phyloP scores from a whole-genome alignment of 2,329 filamentous ascomycete species.

The Colletotrichum paranaense region DNA sequence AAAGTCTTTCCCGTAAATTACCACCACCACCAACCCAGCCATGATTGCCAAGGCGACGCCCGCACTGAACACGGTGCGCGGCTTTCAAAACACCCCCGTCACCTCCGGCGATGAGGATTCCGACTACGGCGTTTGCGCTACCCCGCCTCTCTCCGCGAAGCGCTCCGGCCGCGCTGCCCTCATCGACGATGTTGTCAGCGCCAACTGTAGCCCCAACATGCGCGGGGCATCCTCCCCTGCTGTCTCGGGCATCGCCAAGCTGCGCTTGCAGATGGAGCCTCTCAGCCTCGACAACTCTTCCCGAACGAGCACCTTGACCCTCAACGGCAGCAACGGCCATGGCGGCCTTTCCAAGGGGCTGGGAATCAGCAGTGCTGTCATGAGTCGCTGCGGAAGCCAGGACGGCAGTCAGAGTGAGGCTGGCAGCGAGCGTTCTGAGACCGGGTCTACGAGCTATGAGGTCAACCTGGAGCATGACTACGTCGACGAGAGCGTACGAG shows the following conservation, averaged over 20 bases:
- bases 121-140: slow-evolving; percentile 52
- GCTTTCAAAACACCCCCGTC: slow-evolving; percentile 65
- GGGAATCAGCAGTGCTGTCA: slow-evolving; percentile 66
- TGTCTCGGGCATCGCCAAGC: slow-evolving; percentile 80
- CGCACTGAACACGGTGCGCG: slow-evolving; percentile 66
- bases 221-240: slow-evolving; percentile 64
- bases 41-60: slow-evolving; percentile 61
- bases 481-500: slow-evolving; percentile 72
- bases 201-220: slow-evolving; percentile 71
- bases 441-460: slow-evolving; percentile 80
- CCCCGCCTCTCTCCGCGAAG: slow-evolving; percentile 35
- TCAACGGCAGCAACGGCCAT: slow-evolving; percentile 59
- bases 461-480: slow-evolving; percentile 88
- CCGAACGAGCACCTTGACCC: slow-evolving; percentile 67
- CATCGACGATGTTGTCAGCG: slow-evolving; percentile 69
- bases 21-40: slow-evolving; percentile 30
- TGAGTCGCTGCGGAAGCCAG: slow-evolving; percentile 65
- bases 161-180: slow-evolving; percentile 51
- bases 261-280: slow-evolving; percentile 85
- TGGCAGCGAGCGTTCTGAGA: slow-evolving; percentile 73
- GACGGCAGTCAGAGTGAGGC: slow-evolving; percentile 65
- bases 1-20: not conserved
- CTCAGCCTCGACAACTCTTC: slow-evolving; percentile 73
- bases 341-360: slow-evolving; percentile 40
- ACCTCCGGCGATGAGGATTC: slow-evolving; percentile 70